phyloP scores from a whole-genome alignment of 2,329 filamentous ascomycete species.

The Cercospora brassicicola region DNA sequence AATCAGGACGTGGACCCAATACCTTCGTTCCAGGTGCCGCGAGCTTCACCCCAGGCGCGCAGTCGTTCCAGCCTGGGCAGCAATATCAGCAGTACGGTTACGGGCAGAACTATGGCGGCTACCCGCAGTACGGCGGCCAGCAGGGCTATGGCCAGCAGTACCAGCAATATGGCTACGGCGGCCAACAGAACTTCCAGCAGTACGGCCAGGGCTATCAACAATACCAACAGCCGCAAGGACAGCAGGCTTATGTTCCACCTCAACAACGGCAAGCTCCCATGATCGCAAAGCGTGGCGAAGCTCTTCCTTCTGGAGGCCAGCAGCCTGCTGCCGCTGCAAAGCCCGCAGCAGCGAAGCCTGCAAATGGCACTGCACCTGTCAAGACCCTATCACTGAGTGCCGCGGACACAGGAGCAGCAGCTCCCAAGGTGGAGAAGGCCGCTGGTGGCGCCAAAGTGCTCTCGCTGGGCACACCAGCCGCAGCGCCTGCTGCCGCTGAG shows the following conservation, averaged over 20 bases:
- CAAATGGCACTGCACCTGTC: slow-evolving; percentile 57
- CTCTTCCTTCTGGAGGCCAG: slow-evolving; percentile 50
- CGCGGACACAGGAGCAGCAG: slow-evolving; percentile 48
- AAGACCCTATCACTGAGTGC: slow-evolving; percentile 62
- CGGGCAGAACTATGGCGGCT: slow-evolving; percentile 41
- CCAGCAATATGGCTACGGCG: slow-evolving; percentile 45
- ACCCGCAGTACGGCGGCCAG: slow-evolving; percentile 36
- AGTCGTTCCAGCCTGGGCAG: slow-evolving; percentile 36
- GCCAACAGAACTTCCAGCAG: slow-evolving; percentile 46
- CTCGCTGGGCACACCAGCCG: slow-evolving; percentile 56
- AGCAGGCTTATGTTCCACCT: slow-evolving; percentile 41
- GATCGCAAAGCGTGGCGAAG: slow-evolving; percentile 63
- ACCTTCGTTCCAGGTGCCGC: slow-evolving; percentile 40
- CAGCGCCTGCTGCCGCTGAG: slow-evolving; percentile 48
- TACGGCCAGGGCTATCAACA: slow-evolving; percentile 51
- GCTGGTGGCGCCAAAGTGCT: slow-evolving; percentile 66
- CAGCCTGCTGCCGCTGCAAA: slow-evolving; percentile 49
- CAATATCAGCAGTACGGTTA: slow-evolving; percentile 40
- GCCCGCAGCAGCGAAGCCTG: slow-evolving; percentile 46
- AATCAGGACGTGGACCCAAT: slow-evolving; percentile 19
- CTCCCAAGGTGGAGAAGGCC: slow-evolving; percentile 56
- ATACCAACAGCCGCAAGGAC: slow-evolving; percentile 43
- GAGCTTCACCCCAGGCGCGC: slow-evolving; percentile 41
- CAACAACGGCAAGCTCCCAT: slow-evolving; percentile 55
- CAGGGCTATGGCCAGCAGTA: slow-evolving; percentile 41